These are phyloP conservation scores for Mortierella alpina DNA, from an alignment of 192 early-diverging fungal genomes.

Conservation along the genomic window DNA sequence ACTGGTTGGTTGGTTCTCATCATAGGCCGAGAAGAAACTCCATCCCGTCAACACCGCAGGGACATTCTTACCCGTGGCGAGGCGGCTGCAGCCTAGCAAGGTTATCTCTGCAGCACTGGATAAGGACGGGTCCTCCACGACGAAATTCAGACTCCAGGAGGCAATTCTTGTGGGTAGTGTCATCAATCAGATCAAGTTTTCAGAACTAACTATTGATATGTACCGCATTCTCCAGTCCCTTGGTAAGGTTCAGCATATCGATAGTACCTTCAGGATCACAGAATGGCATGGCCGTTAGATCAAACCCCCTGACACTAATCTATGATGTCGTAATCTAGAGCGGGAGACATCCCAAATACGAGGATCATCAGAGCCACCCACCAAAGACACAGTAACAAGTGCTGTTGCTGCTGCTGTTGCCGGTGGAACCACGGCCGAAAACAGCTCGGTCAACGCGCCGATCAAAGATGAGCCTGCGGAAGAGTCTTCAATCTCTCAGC, in stretches of 20 bases:
- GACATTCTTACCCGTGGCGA: slow-evolving; percentile 59
- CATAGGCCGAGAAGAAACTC: slow-evolving; percentile 82
- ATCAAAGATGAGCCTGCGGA: slow-evolving; percentile 46
- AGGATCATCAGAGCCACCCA: slow-evolving; percentile 1
- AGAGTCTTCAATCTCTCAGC: slow-evolving; percentile 18
- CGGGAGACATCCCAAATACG: slow-evolving; percentile 66
- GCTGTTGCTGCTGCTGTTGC: slow-evolving; percentile 33
- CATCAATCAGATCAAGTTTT: slow-evolving; percentile 97
- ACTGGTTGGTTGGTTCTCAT: not conserved
- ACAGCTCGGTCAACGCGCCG: not conserved
- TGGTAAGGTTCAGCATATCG: slow-evolving; percentile 55
- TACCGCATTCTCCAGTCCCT: slow-evolving; percentile 94
- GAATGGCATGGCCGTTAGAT: not conserved
- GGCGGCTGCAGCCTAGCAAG: slow-evolving; percentile 62
- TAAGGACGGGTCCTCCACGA: slow-evolving; percentile 63
- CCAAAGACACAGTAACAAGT: slow-evolving; percentile 39
- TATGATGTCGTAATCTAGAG: slow-evolving; percentile 34
- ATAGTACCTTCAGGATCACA: not conserved
- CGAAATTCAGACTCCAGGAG: slow-evolving; percentile 84
- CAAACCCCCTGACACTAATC: not conserved
- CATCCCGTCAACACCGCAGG: slow-evolving; percentile 68
- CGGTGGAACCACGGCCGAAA: slow-evolving; percentile 7
- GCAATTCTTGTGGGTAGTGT: slow-evolving; percentile 96
- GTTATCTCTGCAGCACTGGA: slow-evolving; percentile 58
- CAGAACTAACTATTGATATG: slow-evolving; percentile 96